A percentile compares a stretch with the other conserved stretches of the same genome.
Evolutionary conservation across 2,329 filamentous ascomycete species (phyloP).

Genomic region (Curvularia lunata): DNA sequence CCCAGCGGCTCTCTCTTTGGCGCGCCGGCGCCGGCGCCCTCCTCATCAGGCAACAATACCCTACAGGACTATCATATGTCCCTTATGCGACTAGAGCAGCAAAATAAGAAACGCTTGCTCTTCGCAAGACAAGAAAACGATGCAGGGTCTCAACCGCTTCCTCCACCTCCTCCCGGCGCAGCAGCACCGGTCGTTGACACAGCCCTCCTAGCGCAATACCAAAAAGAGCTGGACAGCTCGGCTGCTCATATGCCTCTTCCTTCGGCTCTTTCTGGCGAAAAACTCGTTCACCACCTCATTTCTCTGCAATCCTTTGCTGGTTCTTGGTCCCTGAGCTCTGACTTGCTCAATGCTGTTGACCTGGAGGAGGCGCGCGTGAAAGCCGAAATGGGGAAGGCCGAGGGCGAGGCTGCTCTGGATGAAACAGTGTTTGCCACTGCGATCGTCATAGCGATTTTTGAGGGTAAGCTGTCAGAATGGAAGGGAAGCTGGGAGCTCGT

Average conservation of each 20-base stretch:
- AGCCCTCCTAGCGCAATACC: not conserved
- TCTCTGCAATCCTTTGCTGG: constrained; percentile 64
- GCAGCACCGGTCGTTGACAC: not conserved
- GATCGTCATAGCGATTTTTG: constrained; percentile 59
- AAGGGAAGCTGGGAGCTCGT: constrained; percentile 69
- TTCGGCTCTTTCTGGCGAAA: constrained; percentile 24
- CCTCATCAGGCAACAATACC: not conserved
- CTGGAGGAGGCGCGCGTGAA: constrained; percentile 3
- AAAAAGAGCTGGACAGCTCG: not conserved
- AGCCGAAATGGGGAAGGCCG: not conserved
- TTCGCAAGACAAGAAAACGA: not conserved
- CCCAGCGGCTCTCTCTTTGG: not conserved
- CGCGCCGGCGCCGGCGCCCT: not conserved
- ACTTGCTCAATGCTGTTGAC: not conserved
- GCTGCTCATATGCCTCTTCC: not conserved
- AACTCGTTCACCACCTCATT: constrained; percentile 56
- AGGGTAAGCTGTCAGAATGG: constrained; percentile 53
- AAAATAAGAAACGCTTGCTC: constrained; percentile 59
- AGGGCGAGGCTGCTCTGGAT: constrained; percentile 8
- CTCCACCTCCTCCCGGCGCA: not conserved
- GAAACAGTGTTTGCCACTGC: constrained; percentile 43
- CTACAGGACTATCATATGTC: constrained; percentile 86
- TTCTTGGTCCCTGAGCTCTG: constrained; percentile 52
- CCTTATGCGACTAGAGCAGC: constrained; percentile 81
- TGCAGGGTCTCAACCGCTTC: too few species aligned